Evolutionary conservation across 257 asterid genomes (phyloP).

Genomic region (Coffea canephora): DNA sequence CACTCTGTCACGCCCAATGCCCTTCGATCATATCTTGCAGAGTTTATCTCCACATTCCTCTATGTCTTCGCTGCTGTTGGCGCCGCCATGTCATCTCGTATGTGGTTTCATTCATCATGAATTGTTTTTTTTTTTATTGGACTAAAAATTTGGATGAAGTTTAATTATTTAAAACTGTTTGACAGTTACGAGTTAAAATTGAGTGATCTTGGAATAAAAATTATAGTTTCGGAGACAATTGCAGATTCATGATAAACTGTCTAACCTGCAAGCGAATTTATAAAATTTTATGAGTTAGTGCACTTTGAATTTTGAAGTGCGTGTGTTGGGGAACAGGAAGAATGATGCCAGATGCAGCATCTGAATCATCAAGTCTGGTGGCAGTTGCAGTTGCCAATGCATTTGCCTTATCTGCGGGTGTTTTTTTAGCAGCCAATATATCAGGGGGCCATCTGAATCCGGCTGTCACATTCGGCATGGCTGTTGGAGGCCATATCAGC

Average conservation of each 20-base stretch:
- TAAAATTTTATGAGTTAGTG: too few species aligned
- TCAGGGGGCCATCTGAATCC: constrained; percentile 96
- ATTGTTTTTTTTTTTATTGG: too few species aligned
- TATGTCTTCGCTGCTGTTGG: constrained; percentile 80
- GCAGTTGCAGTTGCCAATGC: constrained; percentile 58
- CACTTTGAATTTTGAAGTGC: neutral
- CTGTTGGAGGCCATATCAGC: constrained; percentile 66
- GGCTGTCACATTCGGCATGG: constrained; percentile 83
- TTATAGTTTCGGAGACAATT: too few species aligned
- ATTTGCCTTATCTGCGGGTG: constrained; percentile 57
- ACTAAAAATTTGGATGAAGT: too few species aligned
- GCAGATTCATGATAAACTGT: too few species aligned
- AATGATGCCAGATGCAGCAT: constrained; percentile 33
- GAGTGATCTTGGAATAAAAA: too few species aligned
- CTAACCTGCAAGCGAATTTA: too few species aligned
- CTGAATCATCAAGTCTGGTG: constrained; percentile 46
- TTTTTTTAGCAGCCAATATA: constrained; percentile 49
- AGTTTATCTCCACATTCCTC: constrained; percentile 79
- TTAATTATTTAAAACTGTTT: too few species aligned
- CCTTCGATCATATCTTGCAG: constrained; percentile 79
- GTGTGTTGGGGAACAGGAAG: constrained; percentile 36
- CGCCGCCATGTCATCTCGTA: constrained; percentile 60
- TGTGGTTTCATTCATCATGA: neutral
- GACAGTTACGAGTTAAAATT: too few species aligned
- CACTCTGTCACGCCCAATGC: constrained; percentile 60